These are phyloP conservation scores for Pulveroboletus sp. DNA, from an alignment of 768 basidiomycete genomes.

Conservation along the genomic window DNA sequence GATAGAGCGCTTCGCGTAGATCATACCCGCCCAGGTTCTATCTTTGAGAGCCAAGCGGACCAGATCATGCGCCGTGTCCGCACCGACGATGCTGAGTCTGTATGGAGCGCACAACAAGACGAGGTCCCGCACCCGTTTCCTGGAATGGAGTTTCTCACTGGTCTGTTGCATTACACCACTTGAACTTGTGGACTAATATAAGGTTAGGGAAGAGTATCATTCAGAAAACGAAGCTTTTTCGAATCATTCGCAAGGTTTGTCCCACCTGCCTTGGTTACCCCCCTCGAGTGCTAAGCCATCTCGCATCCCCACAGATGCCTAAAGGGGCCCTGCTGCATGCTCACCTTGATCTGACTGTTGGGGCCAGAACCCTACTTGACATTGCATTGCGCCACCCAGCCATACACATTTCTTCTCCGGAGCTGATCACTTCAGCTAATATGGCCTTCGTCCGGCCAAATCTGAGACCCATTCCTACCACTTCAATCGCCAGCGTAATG, in stretches of 20 bases:
- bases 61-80: slow-evolving; percentile 52
- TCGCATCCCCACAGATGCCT: slow-evolving; percentile 52
- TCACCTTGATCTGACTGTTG: slow-evolving; percentile 72
- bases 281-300: neutral
- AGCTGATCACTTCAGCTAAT: slow-evolving; percentile 37
- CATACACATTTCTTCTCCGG: slow-evolving; percentile 52
- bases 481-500: slow-evolving; percentile 14
- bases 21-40: slow-evolving; percentile 27
- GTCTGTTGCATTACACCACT: slow-evolving; percentile 29
- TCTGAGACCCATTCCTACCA: slow-evolving; percentile 45
- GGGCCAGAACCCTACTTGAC: slow-evolving; percentile 45
- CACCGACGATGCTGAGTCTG: slow-evolving; percentile 43
- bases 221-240: slow-evolving; percentile 55
- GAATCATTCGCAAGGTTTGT: slow-evolving; percentile 53
- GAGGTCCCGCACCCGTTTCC: slow-evolving; percentile 61
- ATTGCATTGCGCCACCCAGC: slow-evolving; percentile 53
- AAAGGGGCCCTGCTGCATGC: slow-evolving; percentile 74
- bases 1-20: slow-evolving; percentile 55
- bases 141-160: slow-evolving; percentile 76
- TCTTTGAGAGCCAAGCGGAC: slow-evolving; percentile 51
- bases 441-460: slow-evolving; percentile 45
- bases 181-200: neutral
- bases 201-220: slow-evolving; percentile 50
- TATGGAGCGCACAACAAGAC: slow-evolving; percentile 57
- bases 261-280: neutral